These are phyloP conservation scores for Ilyonectria mors-panacis DNA, from an alignment of 2,329 filamentous ascomycete genomes.

Conservation along the genomic window DNA sequence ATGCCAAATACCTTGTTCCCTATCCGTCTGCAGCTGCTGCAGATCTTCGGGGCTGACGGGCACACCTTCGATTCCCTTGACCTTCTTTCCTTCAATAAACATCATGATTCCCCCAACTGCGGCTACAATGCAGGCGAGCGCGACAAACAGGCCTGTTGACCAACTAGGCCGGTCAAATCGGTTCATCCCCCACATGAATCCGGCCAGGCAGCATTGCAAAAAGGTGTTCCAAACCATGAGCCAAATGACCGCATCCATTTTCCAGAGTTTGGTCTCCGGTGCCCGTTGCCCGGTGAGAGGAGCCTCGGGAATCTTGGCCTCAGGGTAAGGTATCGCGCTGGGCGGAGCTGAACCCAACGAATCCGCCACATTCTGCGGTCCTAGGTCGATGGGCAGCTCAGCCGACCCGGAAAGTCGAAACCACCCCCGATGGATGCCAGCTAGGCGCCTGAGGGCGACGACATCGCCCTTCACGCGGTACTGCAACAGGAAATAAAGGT, in stretches of 20 bases:
- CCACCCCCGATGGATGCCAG: conserved; percentile 83
- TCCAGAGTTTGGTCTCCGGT: conserved; percentile 78
- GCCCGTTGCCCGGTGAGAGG: conserved; percentile 82
- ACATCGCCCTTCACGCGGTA: conserved; percentile 71
- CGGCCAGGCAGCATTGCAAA: conserved; percentile 80
- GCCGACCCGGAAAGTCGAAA: conserved; percentile 80
- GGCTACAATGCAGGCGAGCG: conserved; percentile 78
- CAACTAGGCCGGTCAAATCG: conserved; percentile 82
- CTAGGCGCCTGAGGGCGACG: conserved; percentile 75
- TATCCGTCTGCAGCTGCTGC: conserved; percentile 65
- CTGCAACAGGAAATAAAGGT: conserved; percentile 80
- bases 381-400: conserved; percentile 66
- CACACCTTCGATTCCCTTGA: conserved; percentile 81
- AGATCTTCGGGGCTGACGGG: conserved; percentile 71
- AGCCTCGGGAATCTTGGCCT: conserved; percentile 72
- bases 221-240: conserved; percentile 85
- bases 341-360: conserved; percentile 51
- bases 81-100: conserved; percentile 78
- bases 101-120: conserved; percentile 78
- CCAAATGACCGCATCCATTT: conserved; percentile 85
- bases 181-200: conserved; percentile 88
- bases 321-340: conserved; percentile 72
- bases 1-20: conserved; percentile 70
- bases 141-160: conserved; percentile 85
- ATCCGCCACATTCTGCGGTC: conserved; percentile 66